Conservation (phyloP, 2,329 filamentous ascomycete genomes). For the Cercospora janseana region DNA sequence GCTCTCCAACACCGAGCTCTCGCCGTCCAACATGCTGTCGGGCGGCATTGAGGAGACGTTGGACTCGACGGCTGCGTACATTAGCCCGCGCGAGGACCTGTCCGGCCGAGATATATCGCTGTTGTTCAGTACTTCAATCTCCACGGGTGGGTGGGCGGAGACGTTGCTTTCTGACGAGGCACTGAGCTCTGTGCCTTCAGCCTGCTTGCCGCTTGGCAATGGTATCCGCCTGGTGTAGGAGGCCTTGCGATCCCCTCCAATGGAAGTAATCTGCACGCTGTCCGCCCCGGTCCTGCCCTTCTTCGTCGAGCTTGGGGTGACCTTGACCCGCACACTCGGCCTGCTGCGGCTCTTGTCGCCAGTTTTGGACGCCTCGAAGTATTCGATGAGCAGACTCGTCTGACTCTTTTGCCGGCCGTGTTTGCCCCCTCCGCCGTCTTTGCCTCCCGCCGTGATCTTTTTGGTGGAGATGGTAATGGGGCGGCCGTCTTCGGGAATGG, state of each 20-base stretch:
- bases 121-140: constrained; percentile 78
- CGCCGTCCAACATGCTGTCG: constrained; percentile 66
- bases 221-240: constrained; percentile 68
- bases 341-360: constrained; percentile 62
- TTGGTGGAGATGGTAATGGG: constrained; percentile 86
- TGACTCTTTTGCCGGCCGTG: constrained; percentile 64
- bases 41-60: constrained; percentile 82
- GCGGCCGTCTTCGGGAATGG: constrained; percentile 80
- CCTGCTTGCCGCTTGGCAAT: constrained; percentile 47
- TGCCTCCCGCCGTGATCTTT: constrained; percentile 48
- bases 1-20: constrained; percentile 51
- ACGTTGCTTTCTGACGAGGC: constrained; percentile 81
- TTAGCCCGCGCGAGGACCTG: constrained; percentile 53
- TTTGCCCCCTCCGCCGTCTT: constrained; percentile 53
- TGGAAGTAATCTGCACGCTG: constrained; percentile 83
- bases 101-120: constrained; percentile 63
- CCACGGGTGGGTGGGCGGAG: constrained; percentile 67
- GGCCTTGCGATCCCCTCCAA: constrained; percentile 68
- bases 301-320: constrained; percentile 70
- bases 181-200: constrained; percentile 52
- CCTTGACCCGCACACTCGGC: constrained; percentile 75
- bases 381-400: constrained; percentile 90
- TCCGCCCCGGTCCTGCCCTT: constrained; percentile 60
- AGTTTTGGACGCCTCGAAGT: constrained; percentile 79
- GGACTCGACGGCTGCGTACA: constrained; percentile 68